These are phyloP conservation scores for Trametes polyzona DNA, from an alignment of 1,284 basidiomycete species.

Conservation along the genomic window DNA sequence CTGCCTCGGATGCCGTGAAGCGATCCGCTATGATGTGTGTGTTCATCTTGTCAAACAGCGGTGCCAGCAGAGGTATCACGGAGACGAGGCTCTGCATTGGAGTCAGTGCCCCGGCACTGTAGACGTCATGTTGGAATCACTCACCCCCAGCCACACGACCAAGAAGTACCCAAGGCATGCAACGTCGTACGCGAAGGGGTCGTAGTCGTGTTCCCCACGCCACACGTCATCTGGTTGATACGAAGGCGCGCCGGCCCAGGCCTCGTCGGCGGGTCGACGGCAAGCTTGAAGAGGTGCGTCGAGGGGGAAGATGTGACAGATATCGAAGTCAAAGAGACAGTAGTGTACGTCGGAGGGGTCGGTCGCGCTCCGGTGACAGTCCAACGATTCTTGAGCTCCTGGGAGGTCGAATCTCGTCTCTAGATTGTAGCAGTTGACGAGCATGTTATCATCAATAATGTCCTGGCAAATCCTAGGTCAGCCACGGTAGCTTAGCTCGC, in stretches of 20 bases:
- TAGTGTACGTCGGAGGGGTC: not conserved
- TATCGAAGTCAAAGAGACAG: slow-evolving; percentile 12
- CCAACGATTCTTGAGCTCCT: too few relatives aligned
- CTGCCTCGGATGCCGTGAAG: slow-evolving; percentile 1
- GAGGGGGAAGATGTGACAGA: not conserved
- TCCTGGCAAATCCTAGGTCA: not conserved
- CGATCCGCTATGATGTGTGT: not conserved
- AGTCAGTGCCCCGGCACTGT: not conserved
- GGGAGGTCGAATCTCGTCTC: not conserved
- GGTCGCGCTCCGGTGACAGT: not conserved
- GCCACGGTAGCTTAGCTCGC: not conserved
- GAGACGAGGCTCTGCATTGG: not conserved
- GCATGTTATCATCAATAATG: slow-evolving; percentile 2
- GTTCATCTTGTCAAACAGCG: slow-evolving; percentile 6
- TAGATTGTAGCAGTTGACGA: slow-evolving; percentile 2
- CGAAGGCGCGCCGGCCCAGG: not conserved
- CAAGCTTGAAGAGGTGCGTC: not conserved
- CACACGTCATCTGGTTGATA: slow-evolving; percentile 1
- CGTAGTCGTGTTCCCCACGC: not conserved
- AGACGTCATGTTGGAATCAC: not conserved
- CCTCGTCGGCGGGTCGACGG: not conserved
- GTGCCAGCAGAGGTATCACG: not conserved
- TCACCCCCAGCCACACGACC: not conserved
- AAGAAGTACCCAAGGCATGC: slow-evolving; percentile 5
- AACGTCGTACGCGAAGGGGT: slow-evolving; percentile 15